phyloP scores from a whole-genome alignment of 768 basidiomycete genomes.

The Collybia sordida region DNA sequence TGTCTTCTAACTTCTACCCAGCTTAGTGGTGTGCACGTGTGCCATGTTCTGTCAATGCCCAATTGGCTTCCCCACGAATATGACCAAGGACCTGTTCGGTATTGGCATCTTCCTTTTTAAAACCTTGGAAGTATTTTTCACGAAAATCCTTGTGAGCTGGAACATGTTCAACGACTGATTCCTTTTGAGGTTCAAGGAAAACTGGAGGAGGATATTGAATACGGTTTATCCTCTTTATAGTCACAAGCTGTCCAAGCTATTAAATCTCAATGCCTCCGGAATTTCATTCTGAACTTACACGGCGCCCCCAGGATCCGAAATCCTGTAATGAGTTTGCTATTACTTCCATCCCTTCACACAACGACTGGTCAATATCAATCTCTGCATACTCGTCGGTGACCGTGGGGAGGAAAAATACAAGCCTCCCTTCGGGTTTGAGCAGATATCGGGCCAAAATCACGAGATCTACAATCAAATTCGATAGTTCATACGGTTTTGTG shows the following conservation, averaged over 20 bases:
- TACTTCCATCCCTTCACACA: constrained; percentile 87
- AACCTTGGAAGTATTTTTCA: constrained; percentile 84
- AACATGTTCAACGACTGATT: constrained; percentile 33
- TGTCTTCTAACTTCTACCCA: no score
- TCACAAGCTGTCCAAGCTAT: constrained; percentile 66
- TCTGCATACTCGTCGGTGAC: constrained; percentile 90
- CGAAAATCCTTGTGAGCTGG: constrained; percentile 92
- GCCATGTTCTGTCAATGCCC: not conserved
- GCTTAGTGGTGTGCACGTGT: no score
- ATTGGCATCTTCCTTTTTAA: constrained; percentile 43
- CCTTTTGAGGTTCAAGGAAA: constrained; percentile 38
- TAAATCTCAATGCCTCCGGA: not conserved
- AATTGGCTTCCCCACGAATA: not conserved
- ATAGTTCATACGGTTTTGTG: constrained; percentile 4
- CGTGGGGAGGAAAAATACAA: constrained; percentile 95
- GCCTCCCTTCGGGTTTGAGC: constrained; percentile 79
- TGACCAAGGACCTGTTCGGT: not conserved
- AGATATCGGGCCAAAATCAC: constrained; percentile 80
- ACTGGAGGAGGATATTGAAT: constrained; percentile 48
- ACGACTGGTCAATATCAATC: constrained; percentile 75
- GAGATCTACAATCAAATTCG: not conserved
- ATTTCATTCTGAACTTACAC: constrained; percentile 51
- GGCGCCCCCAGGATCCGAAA: constrained; percentile 92
- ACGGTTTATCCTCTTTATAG: constrained; percentile 70
- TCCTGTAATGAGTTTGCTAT: constrained; percentile 88